Base-by-base conservation (phyloP, 2,329 filamentous ascomycete species). In the Dactylellina drechsleri region DNA sequence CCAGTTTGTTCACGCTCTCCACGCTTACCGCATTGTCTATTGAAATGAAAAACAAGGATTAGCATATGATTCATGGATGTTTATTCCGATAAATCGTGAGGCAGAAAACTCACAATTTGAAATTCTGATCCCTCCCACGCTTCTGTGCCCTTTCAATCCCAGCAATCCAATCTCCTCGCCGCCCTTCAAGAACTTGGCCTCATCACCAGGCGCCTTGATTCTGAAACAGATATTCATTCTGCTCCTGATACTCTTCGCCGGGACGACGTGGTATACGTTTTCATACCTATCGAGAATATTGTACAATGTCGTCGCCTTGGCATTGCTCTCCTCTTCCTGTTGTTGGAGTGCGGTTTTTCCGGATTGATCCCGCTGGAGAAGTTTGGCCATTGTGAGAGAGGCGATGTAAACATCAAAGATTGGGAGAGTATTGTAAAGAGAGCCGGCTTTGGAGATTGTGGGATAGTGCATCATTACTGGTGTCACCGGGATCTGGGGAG, bases 221-320 rank as follows among this genome's bases (percentile, higher is more conserved):
- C 93, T 85, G 86, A 97, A 97, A 85, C 93, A 97, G 71, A 98
- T 91, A 83, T 98, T 98, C 91, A 98, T 97, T 66, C 92, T 86
- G 79, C 92, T 96, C 67, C 93, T 90, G 2, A 87, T 90, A 20
- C 84, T 84, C 83, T 91, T 91, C 78, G 91, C 86, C 0, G 93
- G 92, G 0, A 97, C 89, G 36, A 97, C 87, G 61, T 84, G 85
- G 83, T 96, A 98, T n/a, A 90, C 83, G 0, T 89, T 84, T 0
- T 91, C 87, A 79, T 91, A 85, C 52, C 87, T 87, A 78, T 97
- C 94, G 6, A 98, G 85, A 0, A 89, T 89, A 0, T 82, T 84
- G 80, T 99, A 98, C 64, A 98, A 88, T 36, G 91, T 81, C 15
- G 86, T 79, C 0, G 94, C 90, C 84, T 98, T 98, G 78, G 89